Base-by-base conservation (phyloP, 768 basidiomycete species). In the Pisolithus orientalis region DNA sequence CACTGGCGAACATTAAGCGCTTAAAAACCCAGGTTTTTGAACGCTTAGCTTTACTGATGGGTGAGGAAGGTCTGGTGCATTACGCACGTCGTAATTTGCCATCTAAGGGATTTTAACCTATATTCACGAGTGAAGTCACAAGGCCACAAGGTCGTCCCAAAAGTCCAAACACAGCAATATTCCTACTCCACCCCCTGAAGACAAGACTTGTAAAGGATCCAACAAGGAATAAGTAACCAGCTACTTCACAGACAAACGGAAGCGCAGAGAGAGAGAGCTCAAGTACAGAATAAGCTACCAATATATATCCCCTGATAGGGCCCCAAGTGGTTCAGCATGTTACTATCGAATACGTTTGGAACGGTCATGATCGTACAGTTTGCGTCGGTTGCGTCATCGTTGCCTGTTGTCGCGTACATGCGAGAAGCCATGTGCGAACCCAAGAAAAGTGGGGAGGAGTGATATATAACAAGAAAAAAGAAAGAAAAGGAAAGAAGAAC, bases 311-410 rank as follows among this genome's bases (percentile, higher is more conserved):
- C 82, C 51, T 82, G 64, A 55, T 76, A 78, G 8, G 76, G 73
- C 55, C 84, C 84, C 45, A 80, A 61, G 64, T 88, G 85, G 59
- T 87, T 60, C 6, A 76, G 47, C 43, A 80, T 69, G 50, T 45
- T 81, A 25, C 79, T 75, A 3, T 60, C 69, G 9, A 80, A 58
- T 49, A 87, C 63, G 57, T 75, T 79, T 1, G 81, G 80, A 10
- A 85, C 83, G 4, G 75, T 72, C 38, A 62, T 58, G 50, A 80
- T 77, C 31, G 76, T 75, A 65, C 85, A 87, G 50, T 78, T 68
- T 11, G 70, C 21, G 50, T 81, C 79, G 13, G 70, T 75, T 5
- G 72, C 72, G 54, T 86, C 77, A 60, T 87, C 84, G 51, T 80
- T 66, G 0, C 76, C 79, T 77, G 39, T 25, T 31, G 43, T 38